Evolutionary conservation across 768 basidiomycete species (phyloP).

Genomic region (Serpula lacrymans): DNA sequence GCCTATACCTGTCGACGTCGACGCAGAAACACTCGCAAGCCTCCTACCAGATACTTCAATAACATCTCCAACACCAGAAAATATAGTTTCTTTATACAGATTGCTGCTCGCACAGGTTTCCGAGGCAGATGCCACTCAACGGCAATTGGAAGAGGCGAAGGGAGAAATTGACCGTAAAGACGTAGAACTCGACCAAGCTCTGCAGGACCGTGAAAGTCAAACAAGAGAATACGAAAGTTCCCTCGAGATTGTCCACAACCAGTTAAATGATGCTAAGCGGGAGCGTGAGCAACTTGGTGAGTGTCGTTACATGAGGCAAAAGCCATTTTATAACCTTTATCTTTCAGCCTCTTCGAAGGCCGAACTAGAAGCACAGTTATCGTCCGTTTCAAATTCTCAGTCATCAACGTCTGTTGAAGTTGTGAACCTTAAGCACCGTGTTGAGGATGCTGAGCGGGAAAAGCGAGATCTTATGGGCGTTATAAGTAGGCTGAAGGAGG

Average conservation of each 20-base stretch:
- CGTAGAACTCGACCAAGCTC: constrained; percentile 78
- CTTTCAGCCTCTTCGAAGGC: constrained; percentile 42
- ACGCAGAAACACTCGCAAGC: constrained; percentile 53
- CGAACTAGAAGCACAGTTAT: constrained; percentile 52
- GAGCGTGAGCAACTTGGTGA: constrained; percentile 68
- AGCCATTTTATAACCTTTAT: constrained; percentile 14
- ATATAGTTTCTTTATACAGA: constrained; percentile 60
- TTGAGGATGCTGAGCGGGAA: constrained; percentile 81
- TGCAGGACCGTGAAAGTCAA: constrained; percentile 71
- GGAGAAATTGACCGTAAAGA: constrained; percentile 72
- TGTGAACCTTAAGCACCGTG: constrained; percentile 52
- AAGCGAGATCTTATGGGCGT: constrained; percentile 86
- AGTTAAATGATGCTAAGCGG: constrained; percentile 51
- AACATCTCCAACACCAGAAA: constrained; percentile 53
- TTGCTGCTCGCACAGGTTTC: constrained; percentile 53
- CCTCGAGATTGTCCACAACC: constrained; percentile 49
- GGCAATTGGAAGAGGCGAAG: constrained; percentile 67
- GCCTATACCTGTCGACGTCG: constrained; percentile 63
- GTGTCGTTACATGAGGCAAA: constrained; percentile 19
- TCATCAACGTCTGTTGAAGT: constrained; percentile 61
- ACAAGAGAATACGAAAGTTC: constrained; percentile 54
- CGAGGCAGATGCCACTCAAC: constrained; percentile 51
- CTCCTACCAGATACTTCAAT: constrained; percentile 63
- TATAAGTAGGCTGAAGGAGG: constrained; percentile 78
- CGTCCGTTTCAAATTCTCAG: constrained; percentile 54